These are phyloP conservation scores for Vinca major DNA, from an alignment of 305 asterid genomes.

Conservation along the genomic window DNA sequence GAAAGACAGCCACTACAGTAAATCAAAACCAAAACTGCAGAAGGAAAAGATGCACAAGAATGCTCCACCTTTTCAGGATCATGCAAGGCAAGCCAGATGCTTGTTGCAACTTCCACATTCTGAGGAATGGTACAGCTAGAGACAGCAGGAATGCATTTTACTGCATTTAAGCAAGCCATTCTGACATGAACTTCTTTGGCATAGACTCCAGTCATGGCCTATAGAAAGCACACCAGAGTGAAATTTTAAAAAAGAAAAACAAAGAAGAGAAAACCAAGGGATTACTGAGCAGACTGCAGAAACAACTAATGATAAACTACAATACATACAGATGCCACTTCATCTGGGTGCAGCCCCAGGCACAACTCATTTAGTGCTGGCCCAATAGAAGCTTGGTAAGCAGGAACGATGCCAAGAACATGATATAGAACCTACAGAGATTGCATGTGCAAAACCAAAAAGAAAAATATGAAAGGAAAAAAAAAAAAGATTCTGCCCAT, in stretches of 20 bases:
- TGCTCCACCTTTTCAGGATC: conserved; percentile 73
- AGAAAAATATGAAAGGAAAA: not conserved
- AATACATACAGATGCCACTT: conserved; percentile 82
- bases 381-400: conserved; percentile 67
- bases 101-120: conserved; percentile 78
- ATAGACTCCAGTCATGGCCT: conserved; percentile 89
- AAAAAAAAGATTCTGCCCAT: not conserved
- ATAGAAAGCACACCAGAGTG: not conserved
- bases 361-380: conserved; percentile 94
- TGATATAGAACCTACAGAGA: conserved; percentile 78
- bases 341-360: conserved; percentile 86
- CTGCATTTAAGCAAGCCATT: conserved; percentile 91
- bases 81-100: conserved; percentile 97
- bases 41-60: not conserved
- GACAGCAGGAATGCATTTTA: conserved; percentile 92
- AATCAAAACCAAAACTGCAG: not conserved
- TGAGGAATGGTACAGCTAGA: conserved; percentile 76
- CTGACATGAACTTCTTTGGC: conserved; percentile 92
- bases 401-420: conserved; percentile 89
- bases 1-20: conserved; percentile 9
- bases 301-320: conserved; percentile 17
- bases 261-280: not conserved
- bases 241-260: too few species aligned
- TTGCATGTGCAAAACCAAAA: conserved; percentile 23
- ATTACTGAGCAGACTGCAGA: conserved; percentile 17